phyloP scores from a whole-genome alignment of 495 filamentous ascomycete species.

The Echria macrotheca region DNA sequence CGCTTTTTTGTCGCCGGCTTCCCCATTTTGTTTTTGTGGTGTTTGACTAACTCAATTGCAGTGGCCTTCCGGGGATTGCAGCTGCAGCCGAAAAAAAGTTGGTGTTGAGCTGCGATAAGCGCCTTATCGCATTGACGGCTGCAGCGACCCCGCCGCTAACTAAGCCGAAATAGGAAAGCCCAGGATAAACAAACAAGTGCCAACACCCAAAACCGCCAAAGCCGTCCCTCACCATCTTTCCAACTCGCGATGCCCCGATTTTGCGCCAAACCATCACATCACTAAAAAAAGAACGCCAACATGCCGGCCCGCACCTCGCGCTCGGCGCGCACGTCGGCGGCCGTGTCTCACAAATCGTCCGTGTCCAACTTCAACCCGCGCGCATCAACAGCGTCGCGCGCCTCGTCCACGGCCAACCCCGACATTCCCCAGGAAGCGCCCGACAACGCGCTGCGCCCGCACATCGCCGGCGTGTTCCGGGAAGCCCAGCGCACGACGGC shows the following conservation, averaged over 20 bases:
- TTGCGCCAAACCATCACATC: not conserved
- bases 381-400: slow-evolving; percentile 52
- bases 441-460: slow-evolving; percentile 63
- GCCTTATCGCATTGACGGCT: not conserved
- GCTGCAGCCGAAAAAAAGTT: not conserved
- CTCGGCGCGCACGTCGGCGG: slow-evolving; percentile 47
- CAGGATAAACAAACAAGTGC: slow-evolving; percentile 6
- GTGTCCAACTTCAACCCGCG: slow-evolving; percentile 46
- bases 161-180: not conserved
- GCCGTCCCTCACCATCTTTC: not conserved
- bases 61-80: not conserved
- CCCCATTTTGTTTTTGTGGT: slow-evolving; percentile 22
- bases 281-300: not conserved
- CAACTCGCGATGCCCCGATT: not conserved
- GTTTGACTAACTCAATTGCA: not conserved
- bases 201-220: not conserved
- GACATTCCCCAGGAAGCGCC: slow-evolving; percentile 70
- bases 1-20: slow-evolving; percentile 31
- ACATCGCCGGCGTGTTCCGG: slow-evolving; percentile 73
- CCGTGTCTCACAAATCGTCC: slow-evolving; percentile 54
- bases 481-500: slow-evolving; percentile 86
- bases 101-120: not conserved
- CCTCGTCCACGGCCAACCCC: slow-evolving; percentile 52
- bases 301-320: slow-evolving; percentile 35
- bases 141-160: too few relatives aligned